Evolutionary conservation across 768 basidiomycete species (phyloP).

Genomic region (Rhizopogon sp.): DNA sequence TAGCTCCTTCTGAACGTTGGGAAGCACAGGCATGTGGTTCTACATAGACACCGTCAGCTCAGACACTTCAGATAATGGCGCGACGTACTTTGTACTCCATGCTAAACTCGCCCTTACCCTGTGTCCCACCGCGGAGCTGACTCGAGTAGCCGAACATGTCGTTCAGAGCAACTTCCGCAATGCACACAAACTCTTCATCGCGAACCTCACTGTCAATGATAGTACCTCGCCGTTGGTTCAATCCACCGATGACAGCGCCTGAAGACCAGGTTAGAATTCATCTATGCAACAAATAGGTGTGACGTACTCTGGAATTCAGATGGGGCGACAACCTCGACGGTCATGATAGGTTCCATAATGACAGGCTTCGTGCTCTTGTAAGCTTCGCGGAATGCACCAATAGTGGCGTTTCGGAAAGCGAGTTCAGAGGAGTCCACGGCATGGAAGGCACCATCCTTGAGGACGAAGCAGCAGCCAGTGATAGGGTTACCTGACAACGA

Average conservation of each 20-base stretch:
- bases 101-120: constrained; percentile 91
- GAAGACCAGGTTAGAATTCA: constrained; percentile 1
- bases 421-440: constrained; percentile 94
- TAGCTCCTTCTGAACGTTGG: constrained; percentile 83
- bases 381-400: constrained; percentile 90
- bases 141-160: constrained; percentile 99
- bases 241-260: constrained; percentile 88
- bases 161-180: constrained; percentile 89
- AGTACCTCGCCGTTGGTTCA: constrained; percentile 89
- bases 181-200: constrained; percentile 92
- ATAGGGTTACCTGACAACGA: constrained; percentile 84
- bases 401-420: constrained; percentile 87
- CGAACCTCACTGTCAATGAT: constrained; percentile 95
- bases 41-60: constrained; percentile 22
- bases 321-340: constrained; percentile 94
- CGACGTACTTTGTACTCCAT: constrained; percentile 70
- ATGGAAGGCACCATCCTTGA: constrained; percentile 91
- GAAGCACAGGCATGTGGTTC: constrained; percentile 80
- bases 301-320: constrained; percentile 85
- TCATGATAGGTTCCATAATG: constrained; percentile 98
- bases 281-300: not conserved
- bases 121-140: constrained; percentile 87
- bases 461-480: constrained; percentile 77
- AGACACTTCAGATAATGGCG: not conserved
- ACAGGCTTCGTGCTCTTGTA: constrained; percentile 73